Conservation (phyloP, 1,284 basidiomycete species). For the Rhodotorula glutinis region DNA sequence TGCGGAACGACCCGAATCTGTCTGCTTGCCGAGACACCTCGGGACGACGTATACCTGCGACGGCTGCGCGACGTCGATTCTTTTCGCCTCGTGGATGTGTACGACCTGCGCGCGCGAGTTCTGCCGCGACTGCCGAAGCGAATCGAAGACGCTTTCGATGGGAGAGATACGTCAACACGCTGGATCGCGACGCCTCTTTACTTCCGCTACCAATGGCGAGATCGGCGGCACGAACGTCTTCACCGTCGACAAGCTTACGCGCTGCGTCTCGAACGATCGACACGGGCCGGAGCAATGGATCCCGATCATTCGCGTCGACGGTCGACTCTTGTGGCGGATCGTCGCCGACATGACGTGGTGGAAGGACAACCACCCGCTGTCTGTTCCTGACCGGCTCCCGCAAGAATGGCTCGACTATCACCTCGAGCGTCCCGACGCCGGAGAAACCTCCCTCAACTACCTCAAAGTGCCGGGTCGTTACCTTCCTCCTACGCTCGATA, state of each 20-base stretch:
- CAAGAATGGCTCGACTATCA: no score
- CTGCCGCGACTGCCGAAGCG: constrained; percentile 69
- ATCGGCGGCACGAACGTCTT: background rate
- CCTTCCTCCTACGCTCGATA: no score
- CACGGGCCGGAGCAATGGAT: constrained; percentile 57
- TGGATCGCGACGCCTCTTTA: background rate
- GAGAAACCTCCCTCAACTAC: no score
- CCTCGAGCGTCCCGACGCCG: no score
- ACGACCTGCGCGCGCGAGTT: constrained; percentile 82
- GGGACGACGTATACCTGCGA: constrained; percentile 81
- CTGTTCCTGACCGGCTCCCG: background rate
- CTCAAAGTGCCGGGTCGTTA: no score
- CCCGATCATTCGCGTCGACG: constrained; percentile 72
- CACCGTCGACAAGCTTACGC: constrained; percentile 6
- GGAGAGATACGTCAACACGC: background rate
- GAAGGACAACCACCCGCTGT: background rate
- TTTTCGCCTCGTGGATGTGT: constrained; percentile 85
- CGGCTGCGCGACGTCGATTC: constrained; percentile 87
- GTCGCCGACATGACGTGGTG: constrained; percentile 65
- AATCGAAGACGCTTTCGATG: constrained; percentile 10
- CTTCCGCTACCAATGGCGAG: background rate
- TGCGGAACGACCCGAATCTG: constrained; percentile 59
- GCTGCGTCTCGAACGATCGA: background rate
- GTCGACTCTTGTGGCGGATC: constrained; percentile 61
- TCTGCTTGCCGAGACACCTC: constrained; percentile 68